Evolutionary conservation across 179 eudicot genomes (phyloP), one percentile per base, ranked within the genome.

Genomic region (Beta corolliflora): DNA sequence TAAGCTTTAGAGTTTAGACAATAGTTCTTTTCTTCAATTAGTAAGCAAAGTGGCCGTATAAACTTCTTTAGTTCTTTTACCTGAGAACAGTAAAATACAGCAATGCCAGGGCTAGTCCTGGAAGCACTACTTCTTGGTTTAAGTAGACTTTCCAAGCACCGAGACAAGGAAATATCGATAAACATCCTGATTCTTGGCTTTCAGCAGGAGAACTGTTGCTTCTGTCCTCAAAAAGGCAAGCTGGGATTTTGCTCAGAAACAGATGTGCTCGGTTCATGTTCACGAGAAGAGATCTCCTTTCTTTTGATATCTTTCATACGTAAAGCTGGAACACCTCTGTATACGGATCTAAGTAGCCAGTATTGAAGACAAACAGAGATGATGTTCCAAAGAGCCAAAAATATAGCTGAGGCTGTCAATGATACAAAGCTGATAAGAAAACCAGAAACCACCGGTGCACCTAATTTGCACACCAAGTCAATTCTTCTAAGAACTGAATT

Each of bases 401-500:
- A 81, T 69, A 89, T 18, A 21, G 98, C 98, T 0, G 99, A 95
- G 75, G 97, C 93, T 68, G 81, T 86, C 56, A 95, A 73, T 18
- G 99, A 95, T 61, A 88, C 88, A 63, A 95, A 94, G 87, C 97
- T 94, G 76, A 92, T 87, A 68, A 95, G 87, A 86, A 94, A 90
- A 69, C 98, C 99, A 15, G 94, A 66, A 44, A 83, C 89, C 68
- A 92, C 97, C 5, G 99, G 98, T 71, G 98, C 99, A 79, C 88
- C 88, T 77, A 95, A 79, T 81, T 94, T 94, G 93, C 97, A 90
- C 45, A 86, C 88, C 75, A 94, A 83, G 80, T 95, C 98, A 2
- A 95, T 94, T 72, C 98, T 85, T 76, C 99, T 86, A 19, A 94
- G 92, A 23, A 86, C 86, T n/a, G 99, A 90, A 82, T 95, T 95